Evolutionary conservation across 2,329 filamentous ascomycete species (phyloP).

Genomic region (Colletotrichum camelliae): DNA sequence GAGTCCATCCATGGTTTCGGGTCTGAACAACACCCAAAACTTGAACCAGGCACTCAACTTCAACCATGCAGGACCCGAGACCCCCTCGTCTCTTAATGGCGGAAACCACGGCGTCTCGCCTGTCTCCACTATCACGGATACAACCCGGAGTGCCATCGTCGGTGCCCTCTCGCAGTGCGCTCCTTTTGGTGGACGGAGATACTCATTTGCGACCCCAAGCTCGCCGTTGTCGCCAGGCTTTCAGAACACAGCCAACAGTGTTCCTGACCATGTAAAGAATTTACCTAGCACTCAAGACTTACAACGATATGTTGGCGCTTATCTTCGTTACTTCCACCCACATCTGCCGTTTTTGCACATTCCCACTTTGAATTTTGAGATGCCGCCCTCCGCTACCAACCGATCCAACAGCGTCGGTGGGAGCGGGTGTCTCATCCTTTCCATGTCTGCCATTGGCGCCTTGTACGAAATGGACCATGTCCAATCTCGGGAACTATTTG

Average conservation of each 20-base stretch:
- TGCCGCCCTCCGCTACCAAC: constrained; percentile 67
- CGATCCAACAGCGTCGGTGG: constrained; percentile 71
- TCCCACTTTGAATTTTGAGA: constrained; percentile 88
- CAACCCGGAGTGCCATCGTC: constrained; percentile 66
- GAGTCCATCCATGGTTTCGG: constrained; percentile 74
- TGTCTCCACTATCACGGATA: constrained; percentile 69
- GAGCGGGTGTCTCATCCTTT: constrained; percentile 84
- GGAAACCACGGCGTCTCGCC: constrained; percentile 64
- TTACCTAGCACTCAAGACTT: constrained; percentile 85
- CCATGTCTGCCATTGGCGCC: constrained; percentile 77
- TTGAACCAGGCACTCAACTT: constrained; percentile 69
- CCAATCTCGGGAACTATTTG: constrained; percentile 85
- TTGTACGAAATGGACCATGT: constrained; percentile 86
- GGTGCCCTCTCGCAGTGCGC: constrained; percentile 63
- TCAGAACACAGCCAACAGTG: constrained; percentile 52
- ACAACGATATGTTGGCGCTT: constrained; percentile 88
- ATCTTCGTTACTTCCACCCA: constrained; percentile 91
- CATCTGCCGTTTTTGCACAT: constrained; percentile 95
- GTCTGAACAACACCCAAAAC: constrained; percentile 60
- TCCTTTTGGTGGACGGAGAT: constrained; percentile 65
- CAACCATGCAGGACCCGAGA: constrained; percentile 69
- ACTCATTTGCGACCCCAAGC: constrained; percentile 63
- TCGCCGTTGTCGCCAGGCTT: constrained; percentile 61
- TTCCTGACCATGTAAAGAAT: constrained; percentile 56
- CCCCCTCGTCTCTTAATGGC: constrained; percentile 73